phyloP scores from a whole-genome alignment of 306 rosid species.

The Myrica gale region DNA sequence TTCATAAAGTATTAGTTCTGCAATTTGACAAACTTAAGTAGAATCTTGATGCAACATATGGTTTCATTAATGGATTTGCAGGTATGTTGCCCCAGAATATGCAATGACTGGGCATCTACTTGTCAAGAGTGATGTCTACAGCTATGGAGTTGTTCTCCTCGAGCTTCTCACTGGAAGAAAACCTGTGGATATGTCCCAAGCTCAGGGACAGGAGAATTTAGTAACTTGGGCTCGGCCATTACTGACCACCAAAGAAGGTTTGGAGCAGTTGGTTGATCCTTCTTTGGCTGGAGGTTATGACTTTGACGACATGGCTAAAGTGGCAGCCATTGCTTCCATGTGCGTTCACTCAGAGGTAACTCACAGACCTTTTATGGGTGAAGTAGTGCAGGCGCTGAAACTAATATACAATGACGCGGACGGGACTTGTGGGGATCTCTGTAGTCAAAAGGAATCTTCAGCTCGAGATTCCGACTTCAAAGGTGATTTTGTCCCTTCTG shows the following conservation, averaged over 20 bases:
- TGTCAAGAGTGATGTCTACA: conserved; percentile 95
- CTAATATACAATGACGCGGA: conserved; percentile 71
- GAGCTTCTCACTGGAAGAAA: conserved; percentile 93
- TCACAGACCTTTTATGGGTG: conserved; percentile 95
- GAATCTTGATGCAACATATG: neutral
- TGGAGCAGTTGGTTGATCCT: conserved; percentile 82
- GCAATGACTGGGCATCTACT: conserved; percentile 98
- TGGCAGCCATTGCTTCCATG: conserved; percentile 93
- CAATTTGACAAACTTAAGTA: neutral
- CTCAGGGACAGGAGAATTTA: conserved; percentile 77
- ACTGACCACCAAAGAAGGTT: conserved; percentile 69
- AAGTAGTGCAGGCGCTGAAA: conserved; percentile 97
- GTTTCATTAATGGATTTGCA: conserved; percentile 32
- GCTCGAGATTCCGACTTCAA: conserved; percentile 64
- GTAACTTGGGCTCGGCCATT: conserved; percentile 91
- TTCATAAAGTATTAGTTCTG: neutral
- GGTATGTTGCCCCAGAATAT: conserved; percentile 98
- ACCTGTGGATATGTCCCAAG: conserved; percentile 91
- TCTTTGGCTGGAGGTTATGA: conserved; percentile 73
- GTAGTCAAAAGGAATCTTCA: conserved; percentile 69
- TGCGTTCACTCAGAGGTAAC: conserved; percentile 86
- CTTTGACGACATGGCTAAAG: conserved; percentile 85
- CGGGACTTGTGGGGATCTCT: conserved; percentile 73
- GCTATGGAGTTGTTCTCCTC: conserved; percentile 93
- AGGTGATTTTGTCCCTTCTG: conserved; percentile 65